phyloP scores from a whole-genome alignment of 75 land plant genomes.

The Picea glauca region DNA sequence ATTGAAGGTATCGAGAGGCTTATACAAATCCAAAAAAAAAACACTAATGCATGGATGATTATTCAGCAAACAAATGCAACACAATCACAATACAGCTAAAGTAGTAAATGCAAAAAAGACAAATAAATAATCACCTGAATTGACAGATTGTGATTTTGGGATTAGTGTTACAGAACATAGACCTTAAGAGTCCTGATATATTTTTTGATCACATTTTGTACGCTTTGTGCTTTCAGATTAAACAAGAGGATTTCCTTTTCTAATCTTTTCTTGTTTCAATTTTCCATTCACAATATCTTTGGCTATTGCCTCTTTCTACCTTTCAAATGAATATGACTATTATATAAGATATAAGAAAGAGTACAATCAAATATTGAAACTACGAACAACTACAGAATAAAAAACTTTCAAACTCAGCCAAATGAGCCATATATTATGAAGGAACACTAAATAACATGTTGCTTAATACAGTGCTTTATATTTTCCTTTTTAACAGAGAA shows the following conservation, averaged over 20 bases:
- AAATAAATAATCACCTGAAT: background rate
- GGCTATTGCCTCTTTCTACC: no score
- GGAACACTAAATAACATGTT: no score
- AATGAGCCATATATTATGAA: no score
- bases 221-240: background rate
- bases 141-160: background rate
- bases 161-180: background rate
- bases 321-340: no score
- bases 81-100: background rate
- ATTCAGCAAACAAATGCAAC: background rate
- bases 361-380: background rate
- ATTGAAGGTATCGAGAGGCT: no score
- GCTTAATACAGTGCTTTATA: no score
- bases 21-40: background rate
- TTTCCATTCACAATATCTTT: no score
- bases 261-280: no score
- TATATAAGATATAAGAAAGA: background rate
- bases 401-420: no score
- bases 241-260: background rate
- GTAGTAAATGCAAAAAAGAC: background rate
- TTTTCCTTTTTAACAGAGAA: no score
- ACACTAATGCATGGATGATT: background rate
- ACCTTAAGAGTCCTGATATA: no score
- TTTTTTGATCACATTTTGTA: background rate
- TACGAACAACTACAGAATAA: no score